A percentile compares a stretch with the other conserved stretches of the same genome.
Evolutionary conservation across 768 basidiomycete genomes (phyloP).

Genomic region (Hysterangium stoloniferum): DNA sequence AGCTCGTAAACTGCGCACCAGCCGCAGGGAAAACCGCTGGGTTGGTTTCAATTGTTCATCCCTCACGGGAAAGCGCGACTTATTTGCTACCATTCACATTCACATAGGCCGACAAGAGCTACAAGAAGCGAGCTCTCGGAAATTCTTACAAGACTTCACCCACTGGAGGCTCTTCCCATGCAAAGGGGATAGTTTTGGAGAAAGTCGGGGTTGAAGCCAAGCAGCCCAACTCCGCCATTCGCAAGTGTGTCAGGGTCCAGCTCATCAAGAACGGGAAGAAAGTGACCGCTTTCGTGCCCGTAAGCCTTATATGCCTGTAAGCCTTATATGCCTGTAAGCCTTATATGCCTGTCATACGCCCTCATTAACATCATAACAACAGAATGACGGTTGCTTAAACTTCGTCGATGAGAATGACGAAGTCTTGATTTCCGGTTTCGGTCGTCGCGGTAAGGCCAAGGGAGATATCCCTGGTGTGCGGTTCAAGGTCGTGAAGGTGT

Average conservation of each 20-base stretch:
- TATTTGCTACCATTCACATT: background rate
- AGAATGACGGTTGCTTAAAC: conserved; percentile 97
- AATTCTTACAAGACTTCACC: conserved; percentile 99
- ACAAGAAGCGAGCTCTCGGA: conserved; percentile 99
- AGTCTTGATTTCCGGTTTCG: conserved; percentile 99
- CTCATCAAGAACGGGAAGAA: conserved; percentile 99
- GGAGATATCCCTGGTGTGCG: conserved; percentile 99
- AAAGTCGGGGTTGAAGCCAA: conserved; percentile 99
- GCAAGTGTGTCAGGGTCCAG: conserved; percentile 99
- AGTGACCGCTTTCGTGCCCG: conserved; percentile 99
- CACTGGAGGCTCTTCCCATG: conserved; percentile 98
- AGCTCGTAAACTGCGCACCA: conserved; percentile 93
- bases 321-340: background rate
- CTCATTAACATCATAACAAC: conserved; percentile 6
- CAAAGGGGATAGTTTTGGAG: conserved; percentile 99
- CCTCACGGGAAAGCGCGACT: background rate
- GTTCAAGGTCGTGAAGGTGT: conserved; percentile 99
- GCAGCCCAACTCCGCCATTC: conserved; percentile 99
- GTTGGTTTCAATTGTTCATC: conserved; percentile 39
- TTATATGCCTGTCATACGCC: background rate
- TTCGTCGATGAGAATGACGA: conserved; percentile 99
- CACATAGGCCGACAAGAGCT: conserved; percentile 86
- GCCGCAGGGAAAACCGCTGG: conserved; percentile 96
- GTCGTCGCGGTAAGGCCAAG: conserved; percentile 99
- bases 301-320: conserved; percentile 32